Evolutionary conservation across 1,284 basidiomycete species (phyloP).

Genomic region (Violaceomyces palustris): DNA sequence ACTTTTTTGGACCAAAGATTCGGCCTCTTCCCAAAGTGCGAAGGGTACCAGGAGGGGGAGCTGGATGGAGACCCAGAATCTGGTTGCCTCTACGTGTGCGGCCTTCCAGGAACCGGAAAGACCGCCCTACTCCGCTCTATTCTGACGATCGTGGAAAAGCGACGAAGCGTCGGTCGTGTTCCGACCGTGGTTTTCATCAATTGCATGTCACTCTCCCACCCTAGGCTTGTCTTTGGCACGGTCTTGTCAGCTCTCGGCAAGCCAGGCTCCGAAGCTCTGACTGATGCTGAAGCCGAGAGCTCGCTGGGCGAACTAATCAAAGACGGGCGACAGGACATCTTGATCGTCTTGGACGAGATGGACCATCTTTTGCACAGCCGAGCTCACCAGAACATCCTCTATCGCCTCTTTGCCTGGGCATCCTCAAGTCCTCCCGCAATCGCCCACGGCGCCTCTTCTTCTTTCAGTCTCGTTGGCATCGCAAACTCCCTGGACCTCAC

Average conservation of each 20-base stretch:
- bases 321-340: slow-evolving; percentile 24
- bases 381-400: slow-evolving; percentile 50
- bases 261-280: slow-evolving; percentile 19
- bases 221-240: slow-evolving; percentile 39
- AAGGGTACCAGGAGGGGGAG: slow-evolving; percentile 7
- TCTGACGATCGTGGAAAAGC: too few species aligned
- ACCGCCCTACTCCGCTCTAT: slow-evolving; percentile 53
- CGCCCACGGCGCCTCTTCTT: slow-evolving; percentile 4
- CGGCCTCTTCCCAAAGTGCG: slow-evolving; percentile 22
- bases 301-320: slow-evolving; percentile 11
- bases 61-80: slow-evolving; percentile 34
- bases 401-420: slow-evolving; percentile 51
- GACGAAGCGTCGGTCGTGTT: too few species aligned
- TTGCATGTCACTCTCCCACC: slow-evolving; percentile 53
- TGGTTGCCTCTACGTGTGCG: slow-evolving; percentile 53
- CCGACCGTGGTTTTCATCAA: slow-evolving; percentile 52
- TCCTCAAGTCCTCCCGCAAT: slow-evolving; percentile 1
- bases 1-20: slow-evolving; percentile 42
- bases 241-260: slow-evolving; percentile 35
- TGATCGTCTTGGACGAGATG: slow-evolving; percentile 56
- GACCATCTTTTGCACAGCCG: slow-evolving; percentile 52
- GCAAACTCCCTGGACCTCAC: slow-evolving; percentile 50
- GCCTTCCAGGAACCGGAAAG: slow-evolving; percentile 56
- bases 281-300: slow-evolving; percentile 18
- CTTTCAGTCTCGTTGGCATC: slow-evolving; percentile 32